phyloP scores from a whole-genome alignment of 1,139 yeast species.

The Suhomyces yuchorum region DNA sequence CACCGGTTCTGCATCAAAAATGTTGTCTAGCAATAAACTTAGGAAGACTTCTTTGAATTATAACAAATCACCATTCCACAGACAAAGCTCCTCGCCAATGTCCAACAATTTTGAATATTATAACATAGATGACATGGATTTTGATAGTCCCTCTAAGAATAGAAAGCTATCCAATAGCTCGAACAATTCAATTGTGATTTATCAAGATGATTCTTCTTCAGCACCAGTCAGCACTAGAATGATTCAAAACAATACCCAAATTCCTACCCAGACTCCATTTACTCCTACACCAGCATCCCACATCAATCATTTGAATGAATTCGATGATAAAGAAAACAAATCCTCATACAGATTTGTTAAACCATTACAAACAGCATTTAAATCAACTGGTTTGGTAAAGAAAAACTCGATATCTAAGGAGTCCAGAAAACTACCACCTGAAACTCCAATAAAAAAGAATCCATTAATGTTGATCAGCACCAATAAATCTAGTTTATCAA shows the following conservation, averaged over 20 bases:
- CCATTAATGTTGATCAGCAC: constrained; percentile 45
- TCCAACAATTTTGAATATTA: constrained; percentile 31
- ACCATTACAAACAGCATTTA: constrained; percentile 84
- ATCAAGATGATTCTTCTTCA: constrained; percentile 16
- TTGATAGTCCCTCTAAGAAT: constrained; percentile 40
- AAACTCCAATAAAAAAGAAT: constrained; percentile 76
- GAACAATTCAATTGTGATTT: constrained; percentile 19
- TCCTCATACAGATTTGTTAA: constrained; percentile 69
- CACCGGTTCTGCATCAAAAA: constrained; percentile 6
- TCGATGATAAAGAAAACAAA: constrained; percentile 39
- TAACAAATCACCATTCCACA: constrained; percentile 24
- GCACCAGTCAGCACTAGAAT: constrained; percentile 13
- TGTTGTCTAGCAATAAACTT: constrained; percentile 16
- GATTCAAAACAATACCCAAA: constrained; percentile 4
- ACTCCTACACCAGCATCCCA: constrained; percentile 9
- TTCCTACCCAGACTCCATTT: constrained; percentile 4
- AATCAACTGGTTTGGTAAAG: constrained; percentile 72
- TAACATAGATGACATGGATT: constrained; percentile 33
- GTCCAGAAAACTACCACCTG: constrained; percentile 56
- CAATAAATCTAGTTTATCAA: constrained; percentile 24
- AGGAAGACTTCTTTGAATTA: constrained; percentile 19
- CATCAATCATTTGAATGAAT: constrained; percentile 18
- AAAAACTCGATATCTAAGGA: constrained; percentile 55
- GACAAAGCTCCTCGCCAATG: constrained; percentile 21
- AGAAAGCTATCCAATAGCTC: constrained; percentile 31